Base-by-base conservation (phyloP, 2,329 filamentous ascomycete species). In the Fusarium incarnatum region DNA sequence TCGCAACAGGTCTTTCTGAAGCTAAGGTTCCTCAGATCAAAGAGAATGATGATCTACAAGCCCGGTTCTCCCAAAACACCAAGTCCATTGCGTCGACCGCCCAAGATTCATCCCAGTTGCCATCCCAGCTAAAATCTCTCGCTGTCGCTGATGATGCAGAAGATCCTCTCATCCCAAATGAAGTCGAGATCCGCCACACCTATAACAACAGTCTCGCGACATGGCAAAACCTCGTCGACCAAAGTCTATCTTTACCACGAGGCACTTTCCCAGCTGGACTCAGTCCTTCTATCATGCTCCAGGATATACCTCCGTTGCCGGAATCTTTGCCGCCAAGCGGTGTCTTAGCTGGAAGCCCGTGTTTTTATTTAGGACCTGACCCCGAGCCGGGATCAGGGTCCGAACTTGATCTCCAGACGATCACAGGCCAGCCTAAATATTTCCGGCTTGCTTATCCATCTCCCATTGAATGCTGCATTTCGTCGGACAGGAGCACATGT, bases 231-330 rank as follows among this genome's bases (percentile, higher is more conserved):
- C 71, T 75, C 25, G 41, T 71, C 15, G 56, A 48, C 15, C 45
- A 68, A 27, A 73, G 73, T 34, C 23, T 71, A 25, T 45, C 62
- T n/a, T 34, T 74, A 32, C 70, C 70, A 20, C 68, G 63, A 50
- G 68, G 72, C 27, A 42, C 53, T 10, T 75, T 75, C 30, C 73
- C 73, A 15, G 13, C 60, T 2, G 72, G 68, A 15, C 72, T 74
- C 27, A 60, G 73, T 23, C 70, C 72, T 12, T 61, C 62, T 42
- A 67, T 75, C 54, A 72, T 75, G 47, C 63, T 75, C 23, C 70
- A 73, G 63, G 70, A 75, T 45, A 75, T 75, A 70, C 73, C 73
- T 8, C 56, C 72, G 32, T 57, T 75, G 15, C 73, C 73, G 18
- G 50, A 71, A 27, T 54, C 70, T 23, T 56, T 75, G 16, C 73